These are phyloP conservation scores for Pseudogymnoascus sp. DNA, from an alignment of 2,329 filamentous ascomycete species.

Conservation along the genomic window DNA sequence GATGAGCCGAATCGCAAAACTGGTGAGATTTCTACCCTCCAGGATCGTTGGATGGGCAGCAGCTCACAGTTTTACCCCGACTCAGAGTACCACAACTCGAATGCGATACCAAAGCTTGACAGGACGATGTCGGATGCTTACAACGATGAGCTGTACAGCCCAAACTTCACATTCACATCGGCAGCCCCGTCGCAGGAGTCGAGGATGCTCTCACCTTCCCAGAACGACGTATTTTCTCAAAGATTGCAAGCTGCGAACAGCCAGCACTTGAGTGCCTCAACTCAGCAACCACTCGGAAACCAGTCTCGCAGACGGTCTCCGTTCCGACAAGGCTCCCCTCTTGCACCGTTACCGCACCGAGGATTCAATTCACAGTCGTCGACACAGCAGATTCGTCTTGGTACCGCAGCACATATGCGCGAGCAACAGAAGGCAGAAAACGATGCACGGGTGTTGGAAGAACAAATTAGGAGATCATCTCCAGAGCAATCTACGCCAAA, in stretches of 20 bases:
- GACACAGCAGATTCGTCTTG: constrained; percentile 35
- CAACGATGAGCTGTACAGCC: constrained; percentile 76
- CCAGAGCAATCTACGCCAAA: constrained; percentile 50
- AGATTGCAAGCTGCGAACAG: constrained; percentile 72
- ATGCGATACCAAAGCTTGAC: constrained; percentile 65
- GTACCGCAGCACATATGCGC: constrained; percentile 50
- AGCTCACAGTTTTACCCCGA: constrained; percentile 54
- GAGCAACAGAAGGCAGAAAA: constrained; percentile 55
- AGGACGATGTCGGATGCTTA: constrained; percentile 81
- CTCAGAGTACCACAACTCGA: constrained; percentile 45
- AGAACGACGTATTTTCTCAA: constrained; percentile 58
- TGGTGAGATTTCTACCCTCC: constrained; percentile 39
- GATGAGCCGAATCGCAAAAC: constrained; percentile 41
- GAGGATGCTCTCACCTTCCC: constrained; percentile 36
- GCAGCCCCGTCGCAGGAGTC: constrained; percentile 42
- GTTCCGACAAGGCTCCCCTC: constrained; percentile 64
- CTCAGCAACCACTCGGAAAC: constrained; percentile 37
- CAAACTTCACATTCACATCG: constrained; percentile 52
- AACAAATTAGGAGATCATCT: constrained; percentile 32
- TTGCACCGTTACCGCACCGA: constrained; percentile 39
- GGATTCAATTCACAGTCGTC: constrained; percentile 27
- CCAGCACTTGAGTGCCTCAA: constrained; percentile 55
- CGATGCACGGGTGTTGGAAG: constrained; percentile 39
- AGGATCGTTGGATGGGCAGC: constrained; percentile 45
- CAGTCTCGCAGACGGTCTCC: constrained; percentile 65